phyloP scores from a whole-genome alignment of 1,139 yeast genomes.

The Saccharomycopsis hybrid region DNA sequence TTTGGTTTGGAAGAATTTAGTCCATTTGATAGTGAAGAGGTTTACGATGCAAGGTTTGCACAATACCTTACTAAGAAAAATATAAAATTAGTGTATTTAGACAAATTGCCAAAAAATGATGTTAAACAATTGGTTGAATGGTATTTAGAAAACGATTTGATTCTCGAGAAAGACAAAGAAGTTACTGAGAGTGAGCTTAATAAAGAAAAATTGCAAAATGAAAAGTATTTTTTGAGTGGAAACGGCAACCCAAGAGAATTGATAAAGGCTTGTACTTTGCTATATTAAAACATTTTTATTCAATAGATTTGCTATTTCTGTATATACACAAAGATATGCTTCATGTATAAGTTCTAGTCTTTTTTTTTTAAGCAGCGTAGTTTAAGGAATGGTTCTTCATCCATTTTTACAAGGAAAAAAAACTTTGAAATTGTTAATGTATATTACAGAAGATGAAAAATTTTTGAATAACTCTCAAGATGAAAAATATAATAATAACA shows the following conservation, averaged over 20 bases:
- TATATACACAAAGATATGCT: no score
- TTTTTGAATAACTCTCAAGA: no score
- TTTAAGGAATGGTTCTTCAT: no score
- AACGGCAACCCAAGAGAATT: conserved; percentile 76
- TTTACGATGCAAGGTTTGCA: conserved; percentile 53
- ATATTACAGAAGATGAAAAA: no score
- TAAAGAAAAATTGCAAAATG: conserved; percentile 35
- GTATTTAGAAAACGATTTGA: conserved; percentile 44
- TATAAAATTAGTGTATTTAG: conserved; percentile 42
- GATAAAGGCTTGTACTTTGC: conserved; percentile 34
- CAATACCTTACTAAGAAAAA: conserved; percentile 37
- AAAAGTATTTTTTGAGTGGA: conserved; percentile 60
- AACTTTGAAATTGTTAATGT: no score
- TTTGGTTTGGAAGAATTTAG: conserved; percentile 49
- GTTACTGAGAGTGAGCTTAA: conserved; percentile 28
- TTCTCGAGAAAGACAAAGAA: conserved; percentile 39
- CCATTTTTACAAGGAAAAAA: no score
- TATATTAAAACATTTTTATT: conserved; percentile 13
- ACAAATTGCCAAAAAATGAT: conserved; percentile 49
- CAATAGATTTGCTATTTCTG: no score
- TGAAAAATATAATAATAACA: no score
- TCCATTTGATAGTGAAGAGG: conserved; percentile 45
- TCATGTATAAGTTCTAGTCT: no score
- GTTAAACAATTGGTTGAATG: conserved; percentile 47
- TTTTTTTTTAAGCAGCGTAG: no score